Evolutionary conservation across 129 eudicot genomes (phyloP).

Genomic region (Artemisia argyi): DNA sequence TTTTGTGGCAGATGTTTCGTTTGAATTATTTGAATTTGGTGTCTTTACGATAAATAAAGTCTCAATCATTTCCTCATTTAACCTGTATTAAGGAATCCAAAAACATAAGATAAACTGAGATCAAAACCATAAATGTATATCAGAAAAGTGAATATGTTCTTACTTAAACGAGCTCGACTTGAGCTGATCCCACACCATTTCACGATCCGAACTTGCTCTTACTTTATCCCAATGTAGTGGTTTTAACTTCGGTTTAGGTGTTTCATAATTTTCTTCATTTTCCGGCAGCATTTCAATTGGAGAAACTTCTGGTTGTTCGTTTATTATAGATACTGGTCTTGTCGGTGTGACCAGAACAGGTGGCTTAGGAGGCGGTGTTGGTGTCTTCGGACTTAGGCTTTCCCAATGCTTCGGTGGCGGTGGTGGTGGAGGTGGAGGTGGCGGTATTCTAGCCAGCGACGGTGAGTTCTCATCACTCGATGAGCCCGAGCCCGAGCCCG

Average conservation of each 20-base stretch:
- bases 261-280: conserved; percentile 46
- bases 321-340: conserved; percentile 37
- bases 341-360: conserved; percentile 50
- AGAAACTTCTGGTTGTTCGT: conserved; percentile 45
- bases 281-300: conserved; percentile 59
- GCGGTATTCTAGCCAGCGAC: conserved; percentile 25
- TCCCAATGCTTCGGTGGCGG: conserved; percentile 45
- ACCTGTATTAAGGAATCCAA: conserved; percentile 47
- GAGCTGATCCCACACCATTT: conserved; percentile 99
- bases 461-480: conserved; percentile 26
- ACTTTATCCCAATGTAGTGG: conserved; percentile 99
- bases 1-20: conserved; percentile 40
- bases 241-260: conserved; percentile 75
- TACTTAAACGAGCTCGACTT: conserved; percentile 90
- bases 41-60: conserved; percentile 75
- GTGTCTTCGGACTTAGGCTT: conserved; percentile 26
- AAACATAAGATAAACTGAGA: neutral
- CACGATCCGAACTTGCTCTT: conserved; percentile 91
- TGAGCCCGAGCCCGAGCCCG: no score
- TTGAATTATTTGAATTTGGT: conserved; percentile 52
- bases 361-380: conserved; percentile 41
- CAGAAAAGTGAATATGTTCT: neutral
- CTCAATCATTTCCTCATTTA: conserved; percentile 98
- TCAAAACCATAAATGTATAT: neutral
- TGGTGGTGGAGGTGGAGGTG: conserved; percentile 46